phyloP scores from a whole-genome alignment of 1,284 basidiomycete species.

The Fomitopsis pinicola region DNA sequence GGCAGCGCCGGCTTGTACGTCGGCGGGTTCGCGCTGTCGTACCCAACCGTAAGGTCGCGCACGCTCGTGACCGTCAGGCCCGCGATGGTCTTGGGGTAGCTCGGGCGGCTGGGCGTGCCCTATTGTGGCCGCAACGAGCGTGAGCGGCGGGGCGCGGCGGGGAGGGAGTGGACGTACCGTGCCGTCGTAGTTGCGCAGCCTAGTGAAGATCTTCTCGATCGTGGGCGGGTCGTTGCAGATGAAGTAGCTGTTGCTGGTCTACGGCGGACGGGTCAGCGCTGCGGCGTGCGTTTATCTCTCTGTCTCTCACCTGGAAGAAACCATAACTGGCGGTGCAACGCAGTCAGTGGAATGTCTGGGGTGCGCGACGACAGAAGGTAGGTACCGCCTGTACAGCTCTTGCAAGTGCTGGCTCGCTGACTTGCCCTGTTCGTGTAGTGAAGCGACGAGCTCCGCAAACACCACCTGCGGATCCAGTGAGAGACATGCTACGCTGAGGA shows the following conservation, averaged over 20 bases:
- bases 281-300: too few relatives aligned
- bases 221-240: slow-evolving; percentile 60
- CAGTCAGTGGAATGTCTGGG: neutral
- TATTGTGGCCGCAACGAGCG: neutral
- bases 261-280: neutral
- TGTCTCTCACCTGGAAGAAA: slow-evolving; percentile 45
- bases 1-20: slow-evolving; percentile 61
- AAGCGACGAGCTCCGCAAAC: slow-evolving; percentile 63
- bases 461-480: slow-evolving; percentile 37
- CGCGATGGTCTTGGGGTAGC: slow-evolving; percentile 61
- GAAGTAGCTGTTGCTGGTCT: slow-evolving; percentile 85
- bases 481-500: neutral
- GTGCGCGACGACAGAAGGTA: neutral
- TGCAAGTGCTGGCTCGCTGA: slow-evolving; percentile 56
- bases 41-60: slow-evolving; percentile 72
- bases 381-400: slow-evolving; percentile 59
- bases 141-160: neutral
- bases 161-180: slow-evolving; percentile 26
- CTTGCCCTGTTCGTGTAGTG: slow-evolving; percentile 45
- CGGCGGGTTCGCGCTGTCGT: slow-evolving; percentile 69
- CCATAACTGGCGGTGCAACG: slow-evolving; percentile 35
- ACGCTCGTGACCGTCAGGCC: slow-evolving; percentile 56
- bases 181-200: slow-evolving; percentile 52
- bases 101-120: slow-evolving; percentile 22
- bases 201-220: slow-evolving; percentile 64